These are phyloP conservation scores for Fusarium luffae DNA, from an alignment of 2,329 filamentous ascomycete species.

Conservation along the genomic window DNA sequence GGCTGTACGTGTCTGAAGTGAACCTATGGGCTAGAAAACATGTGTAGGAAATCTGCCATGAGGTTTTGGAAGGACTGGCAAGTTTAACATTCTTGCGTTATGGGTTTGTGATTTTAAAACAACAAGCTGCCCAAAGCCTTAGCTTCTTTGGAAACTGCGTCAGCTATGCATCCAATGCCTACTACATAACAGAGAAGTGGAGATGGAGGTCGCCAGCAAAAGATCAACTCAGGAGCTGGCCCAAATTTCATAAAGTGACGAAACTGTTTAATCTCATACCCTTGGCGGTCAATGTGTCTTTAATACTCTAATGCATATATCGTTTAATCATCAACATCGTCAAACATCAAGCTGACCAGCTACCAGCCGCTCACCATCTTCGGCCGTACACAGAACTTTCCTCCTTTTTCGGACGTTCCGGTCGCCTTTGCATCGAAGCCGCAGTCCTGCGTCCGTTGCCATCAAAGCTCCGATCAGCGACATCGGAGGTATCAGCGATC, in stretches of 20 bases:
- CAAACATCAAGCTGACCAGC: neutral
- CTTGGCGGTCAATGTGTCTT: neutral
- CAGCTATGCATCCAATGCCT: neutral
- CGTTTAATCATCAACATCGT: slow-evolving; percentile 1
- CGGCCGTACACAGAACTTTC: slow-evolving; percentile 37
- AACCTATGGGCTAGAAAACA: neutral
- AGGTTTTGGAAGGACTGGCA: slow-evolving; percentile 13
- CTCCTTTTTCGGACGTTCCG: slow-evolving; percentile 36
- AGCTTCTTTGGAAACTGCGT: neutral
- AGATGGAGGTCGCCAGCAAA: neutral
- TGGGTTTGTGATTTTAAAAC: neutral
- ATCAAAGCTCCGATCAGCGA: slow-evolving; percentile 26
- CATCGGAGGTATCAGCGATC: slow-evolving; percentile 33
- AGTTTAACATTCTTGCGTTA: neutral
- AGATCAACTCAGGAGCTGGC: neutral
- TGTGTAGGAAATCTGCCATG: slow-evolving; percentile 1
- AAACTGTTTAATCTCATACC: neutral
- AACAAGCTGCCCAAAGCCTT: neutral
- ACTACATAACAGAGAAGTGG: neutral
- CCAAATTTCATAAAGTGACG: neutral
- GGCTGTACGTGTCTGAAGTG: neutral
- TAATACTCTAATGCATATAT: neutral
- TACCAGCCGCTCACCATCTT: slow-evolving; percentile 23
- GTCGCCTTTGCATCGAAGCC: slow-evolving; percentile 43
- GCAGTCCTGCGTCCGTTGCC: slow-evolving; percentile 40